A percentile compares a stretch with the other conserved stretches of the same genome.
Evolutionary conservation across 257 asterid species (phyloP).

Genomic region (Fraxinus cuspidata): DNA sequence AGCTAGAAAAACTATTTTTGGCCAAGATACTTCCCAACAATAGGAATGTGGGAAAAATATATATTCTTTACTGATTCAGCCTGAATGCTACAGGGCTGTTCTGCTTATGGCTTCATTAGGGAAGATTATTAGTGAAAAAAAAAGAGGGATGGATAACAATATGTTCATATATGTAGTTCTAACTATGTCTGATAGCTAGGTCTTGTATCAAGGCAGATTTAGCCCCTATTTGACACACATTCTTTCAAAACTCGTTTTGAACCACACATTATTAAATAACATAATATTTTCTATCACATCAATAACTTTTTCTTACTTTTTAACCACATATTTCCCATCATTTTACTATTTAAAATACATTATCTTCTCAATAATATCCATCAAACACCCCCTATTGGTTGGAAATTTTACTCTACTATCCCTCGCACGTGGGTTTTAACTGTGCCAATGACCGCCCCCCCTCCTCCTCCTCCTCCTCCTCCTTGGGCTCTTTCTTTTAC

Average conservation of each 20-base stretch:
- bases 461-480: neutral
- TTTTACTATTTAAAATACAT: no score
- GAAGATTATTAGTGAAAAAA: conserved; percentile 1
- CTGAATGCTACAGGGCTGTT: conserved; percentile 16
- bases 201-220: neutral
- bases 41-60: neutral
- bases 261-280: no score
- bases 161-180: neutral
- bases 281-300: no score
- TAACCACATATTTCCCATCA: no score
- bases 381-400: no score
- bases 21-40: neutral
- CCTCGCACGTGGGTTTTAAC: neutral
- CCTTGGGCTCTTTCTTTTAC: neutral
- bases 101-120: conserved; percentile 8
- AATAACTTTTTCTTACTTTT: no score
- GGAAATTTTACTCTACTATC: conserved; percentile 3
- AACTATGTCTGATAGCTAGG: neutral
- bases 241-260: no score
- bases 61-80: neutral
- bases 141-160: neutral
- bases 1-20: neutral
- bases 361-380: no score
- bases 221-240: no score
- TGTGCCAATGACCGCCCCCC: neutral